These are phyloP conservation scores for Entoloma clypeatum DNA, from an alignment of 1,284 basidiomycete species.

Conservation along the genomic window DNA sequence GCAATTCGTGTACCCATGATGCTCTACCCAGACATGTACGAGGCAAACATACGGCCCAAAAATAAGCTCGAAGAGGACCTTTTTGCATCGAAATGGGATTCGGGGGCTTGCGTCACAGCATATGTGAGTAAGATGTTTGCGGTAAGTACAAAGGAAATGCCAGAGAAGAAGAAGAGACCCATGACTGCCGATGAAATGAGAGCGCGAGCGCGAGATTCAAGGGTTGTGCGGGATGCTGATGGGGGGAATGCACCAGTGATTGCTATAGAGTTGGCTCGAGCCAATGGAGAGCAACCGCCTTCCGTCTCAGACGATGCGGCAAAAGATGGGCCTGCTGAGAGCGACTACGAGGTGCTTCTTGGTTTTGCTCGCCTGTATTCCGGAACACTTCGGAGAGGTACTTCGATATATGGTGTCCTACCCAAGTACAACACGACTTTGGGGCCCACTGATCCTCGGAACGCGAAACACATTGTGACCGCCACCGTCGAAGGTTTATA, in stretches of 20 bases:
- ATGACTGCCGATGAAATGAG: slow-evolving; percentile 89
- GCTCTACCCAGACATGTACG: slow-evolving; percentile 79
- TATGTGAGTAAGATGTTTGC: slow-evolving; percentile 99
- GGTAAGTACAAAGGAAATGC: slow-evolving; percentile 74
- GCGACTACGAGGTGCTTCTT: slow-evolving; percentile 67
- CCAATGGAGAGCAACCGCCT: too few species aligned
- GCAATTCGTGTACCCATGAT: slow-evolving; percentile 85
- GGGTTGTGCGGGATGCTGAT: slow-evolving; percentile 43
- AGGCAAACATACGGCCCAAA: slow-evolving; percentile 54
- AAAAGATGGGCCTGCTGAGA: slow-evolving; percentile 22
- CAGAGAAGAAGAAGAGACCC: slow-evolving; percentile 76
- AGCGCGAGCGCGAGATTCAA: slow-evolving; percentile 59
- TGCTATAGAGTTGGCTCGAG: too few species aligned
- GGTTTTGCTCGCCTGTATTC: slow-evolving; percentile 96
- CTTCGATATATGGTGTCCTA: slow-evolving; percentile 70
- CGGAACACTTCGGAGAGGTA: slow-evolving; percentile 72
- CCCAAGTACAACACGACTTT: slow-evolving; percentile 85
- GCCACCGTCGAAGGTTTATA: slow-evolving; percentile 79
- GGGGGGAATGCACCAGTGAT: slow-evolving; percentile 25
- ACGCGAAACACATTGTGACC: slow-evolving; percentile 64
- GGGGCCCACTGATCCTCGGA: slow-evolving; percentile 64
- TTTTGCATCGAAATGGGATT: slow-evolving; percentile 65
- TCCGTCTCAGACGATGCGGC: slow-evolving; percentile 15
- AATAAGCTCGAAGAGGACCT: slow-evolving; percentile 83
- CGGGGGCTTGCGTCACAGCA: slow-evolving; percentile 66